Evolutionary conservation across 2,329 filamentous ascomycete genomes (phyloP).

Genomic region (Simplicillium aogashimaense): DNA sequence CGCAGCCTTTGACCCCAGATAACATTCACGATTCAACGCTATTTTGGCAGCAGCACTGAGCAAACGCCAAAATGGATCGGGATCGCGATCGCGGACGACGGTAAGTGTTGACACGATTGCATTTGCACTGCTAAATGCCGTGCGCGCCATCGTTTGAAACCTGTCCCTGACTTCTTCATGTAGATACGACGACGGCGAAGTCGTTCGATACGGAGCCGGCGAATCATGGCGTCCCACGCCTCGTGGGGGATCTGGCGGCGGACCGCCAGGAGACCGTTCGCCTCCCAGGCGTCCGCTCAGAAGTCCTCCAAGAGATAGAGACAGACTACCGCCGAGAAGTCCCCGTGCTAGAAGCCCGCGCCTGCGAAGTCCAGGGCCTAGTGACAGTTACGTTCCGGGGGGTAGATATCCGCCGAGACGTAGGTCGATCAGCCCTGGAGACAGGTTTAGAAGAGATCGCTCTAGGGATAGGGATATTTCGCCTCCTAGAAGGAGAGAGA

Average conservation of each 20-base stretch:
- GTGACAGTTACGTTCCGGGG: conserved; percentile 35
- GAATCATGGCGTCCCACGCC: conserved; percentile 53
- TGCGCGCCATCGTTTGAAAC: background rate
- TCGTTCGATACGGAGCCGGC: conserved; percentile 50
- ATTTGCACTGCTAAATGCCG: background rate
- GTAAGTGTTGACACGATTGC: conserved; percentile 2
- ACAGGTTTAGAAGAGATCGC: conserved; percentile 30
- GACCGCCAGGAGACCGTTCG: conserved; percentile 19
- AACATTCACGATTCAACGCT: background rate
- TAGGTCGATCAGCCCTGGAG: conserved; percentile 29
- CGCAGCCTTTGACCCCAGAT: background rate
- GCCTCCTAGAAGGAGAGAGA: conserved; percentile 24
- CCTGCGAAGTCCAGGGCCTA: conserved; percentile 8
- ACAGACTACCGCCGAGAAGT: conserved; percentile 1
- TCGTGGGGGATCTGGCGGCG: conserved; percentile 19
- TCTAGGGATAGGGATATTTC: conserved; percentile 25
- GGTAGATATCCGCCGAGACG: conserved; percentile 30
- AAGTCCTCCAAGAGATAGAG: background rate
- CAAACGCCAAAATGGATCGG: conserved; percentile 5
- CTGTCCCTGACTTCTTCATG: background rate
- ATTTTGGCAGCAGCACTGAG: background rate
- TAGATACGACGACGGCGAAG: conserved; percentile 53
- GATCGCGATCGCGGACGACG: conserved; percentile 10
- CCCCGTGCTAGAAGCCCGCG: conserved; percentile 26
- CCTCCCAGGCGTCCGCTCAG: conserved; percentile 1